A percentile compares a stretch with the other conserved stretches of the same genome.
Evolutionary conservation across 2,329 filamentous ascomycete species (phyloP).

Genomic region (Fusarium dlaminii): DNA sequence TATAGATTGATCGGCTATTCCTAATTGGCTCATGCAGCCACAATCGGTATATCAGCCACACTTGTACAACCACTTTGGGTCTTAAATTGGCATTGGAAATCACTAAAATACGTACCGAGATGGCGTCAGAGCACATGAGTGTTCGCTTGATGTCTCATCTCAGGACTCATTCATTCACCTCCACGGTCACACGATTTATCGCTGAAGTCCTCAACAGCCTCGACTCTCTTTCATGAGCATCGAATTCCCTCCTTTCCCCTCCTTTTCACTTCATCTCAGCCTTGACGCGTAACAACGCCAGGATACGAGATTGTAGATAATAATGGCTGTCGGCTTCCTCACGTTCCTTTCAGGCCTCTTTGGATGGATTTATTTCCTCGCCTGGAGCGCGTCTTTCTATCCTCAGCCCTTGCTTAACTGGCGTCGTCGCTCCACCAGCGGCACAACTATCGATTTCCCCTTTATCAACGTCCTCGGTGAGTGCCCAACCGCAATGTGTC

Average conservation of each 20-base stretch:
- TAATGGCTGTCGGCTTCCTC: slow-evolving; percentile 53
- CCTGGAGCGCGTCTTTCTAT: slow-evolving; percentile 92
- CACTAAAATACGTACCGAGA: slow-evolving; percentile 22
- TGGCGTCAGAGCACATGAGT: slow-evolving; percentile 36
- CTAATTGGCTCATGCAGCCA: slow-evolving; percentile 33
- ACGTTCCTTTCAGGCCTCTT: slow-evolving; percentile 65
- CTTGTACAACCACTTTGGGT: neutral
- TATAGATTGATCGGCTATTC: slow-evolving; percentile 3
- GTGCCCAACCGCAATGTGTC: slow-evolving; percentile 20
- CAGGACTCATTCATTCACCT: neutral
- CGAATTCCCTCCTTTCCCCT: neutral
- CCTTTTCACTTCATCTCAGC: neutral
- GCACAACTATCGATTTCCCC: slow-evolving; percentile 89
- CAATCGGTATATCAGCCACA: slow-evolving; percentile 31
- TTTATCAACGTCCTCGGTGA: slow-evolving; percentile 73
- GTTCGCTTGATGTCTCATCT: neutral
- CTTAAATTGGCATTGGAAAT: neutral
- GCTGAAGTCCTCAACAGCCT: neutral
- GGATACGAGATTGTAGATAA: neutral
- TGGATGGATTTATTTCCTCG: slow-evolving; percentile 79
- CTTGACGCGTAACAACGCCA: neutral
- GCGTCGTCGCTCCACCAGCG: slow-evolving; percentile 78
- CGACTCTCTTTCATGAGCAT: neutral
- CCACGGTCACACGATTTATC: slow-evolving; percentile 24
- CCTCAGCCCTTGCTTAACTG: slow-evolving; percentile 87